phyloP scores from a whole-genome alignment of 441 rosid species.

The Brassica balearica region DNA sequence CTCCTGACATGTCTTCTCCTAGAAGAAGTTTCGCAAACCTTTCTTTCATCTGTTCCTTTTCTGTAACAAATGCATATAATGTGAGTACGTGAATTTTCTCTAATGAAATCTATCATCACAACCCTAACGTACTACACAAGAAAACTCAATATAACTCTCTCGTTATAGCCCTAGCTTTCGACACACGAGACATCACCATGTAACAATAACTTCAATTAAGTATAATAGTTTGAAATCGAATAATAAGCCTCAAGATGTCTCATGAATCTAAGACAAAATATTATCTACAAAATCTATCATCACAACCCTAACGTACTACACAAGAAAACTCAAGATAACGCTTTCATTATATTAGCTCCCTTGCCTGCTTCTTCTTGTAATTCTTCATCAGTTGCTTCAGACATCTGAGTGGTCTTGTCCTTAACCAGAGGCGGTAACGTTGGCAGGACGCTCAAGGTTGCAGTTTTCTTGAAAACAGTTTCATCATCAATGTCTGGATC shows the following conservation, averaged over 20 bases:
- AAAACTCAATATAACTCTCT: constrained; percentile 2
- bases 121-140: constrained; percentile 16
- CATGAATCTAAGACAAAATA: too few species aligned
- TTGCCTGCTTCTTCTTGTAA: constrained; percentile 37
- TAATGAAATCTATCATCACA: background rate
- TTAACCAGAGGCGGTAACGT: background rate
- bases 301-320: background rate
- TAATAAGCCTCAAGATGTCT: too few species aligned
- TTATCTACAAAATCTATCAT: background rate
- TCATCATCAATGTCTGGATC: constrained; percentile 41
- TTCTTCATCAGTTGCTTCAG: constrained; percentile 20
- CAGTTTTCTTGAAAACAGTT: constrained; percentile 26
- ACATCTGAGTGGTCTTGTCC: constrained; percentile 4
- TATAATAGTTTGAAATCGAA: too few species aligned
- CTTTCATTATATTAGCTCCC: background rate
- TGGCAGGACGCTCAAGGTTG: background rate
- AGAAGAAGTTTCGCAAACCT: constrained; percentile 80
- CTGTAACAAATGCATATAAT: constrained; percentile 47
- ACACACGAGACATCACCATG: background rate
- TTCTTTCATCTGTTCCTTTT: constrained; percentile 83
- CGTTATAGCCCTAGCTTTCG: background rate
- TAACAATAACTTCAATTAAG: too few species aligned
- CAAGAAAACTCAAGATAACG: background rate
- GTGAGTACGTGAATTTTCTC: background rate
- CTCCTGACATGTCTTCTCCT: constrained; percentile 99